Evolutionary conservation across 2,329 filamentous ascomycete species (phyloP).

Genomic region (Epichloe glyceriae): DNA sequence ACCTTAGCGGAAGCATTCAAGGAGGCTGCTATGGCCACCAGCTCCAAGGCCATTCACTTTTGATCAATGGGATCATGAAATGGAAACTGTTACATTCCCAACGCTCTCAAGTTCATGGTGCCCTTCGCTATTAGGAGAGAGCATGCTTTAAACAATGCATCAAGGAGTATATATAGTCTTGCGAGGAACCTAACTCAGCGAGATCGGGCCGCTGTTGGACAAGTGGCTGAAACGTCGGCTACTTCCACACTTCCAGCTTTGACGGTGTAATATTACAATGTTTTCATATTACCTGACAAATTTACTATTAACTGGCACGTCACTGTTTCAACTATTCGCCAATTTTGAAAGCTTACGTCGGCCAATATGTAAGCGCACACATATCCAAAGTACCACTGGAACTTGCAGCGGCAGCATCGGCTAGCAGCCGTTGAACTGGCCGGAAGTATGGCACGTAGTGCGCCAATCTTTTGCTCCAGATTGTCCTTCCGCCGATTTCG

Average conservation of each 20-base stretch:
- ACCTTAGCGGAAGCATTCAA: conserved; percentile 97
- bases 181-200: background rate
- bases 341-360: too few species aligned
- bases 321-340: too few species aligned
- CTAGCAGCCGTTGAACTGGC: too few species aligned
- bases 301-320: too few species aligned
- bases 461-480: too few species aligned
- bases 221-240: background rate
- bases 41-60: conserved; percentile 91
- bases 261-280: conserved; percentile 1
- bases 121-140: background rate
- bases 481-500: too few species aligned
- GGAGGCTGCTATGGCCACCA: conserved; percentile 97
- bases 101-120: background rate
- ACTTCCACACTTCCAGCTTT: background rate
- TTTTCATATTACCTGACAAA: background rate
- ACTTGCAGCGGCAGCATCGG: too few species aligned
- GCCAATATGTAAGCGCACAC: too few species aligned
- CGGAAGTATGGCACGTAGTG: too few species aligned
- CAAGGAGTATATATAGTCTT: background rate
- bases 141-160: background rate
- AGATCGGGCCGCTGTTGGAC: background rate
- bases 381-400: too few species aligned
- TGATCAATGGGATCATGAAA: conserved; percentile 30
- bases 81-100: background rate